These are phyloP conservation scores for Leishmania arabica DNA, from an alignment of 208 protist species.

Conservation along the genomic window DNA sequence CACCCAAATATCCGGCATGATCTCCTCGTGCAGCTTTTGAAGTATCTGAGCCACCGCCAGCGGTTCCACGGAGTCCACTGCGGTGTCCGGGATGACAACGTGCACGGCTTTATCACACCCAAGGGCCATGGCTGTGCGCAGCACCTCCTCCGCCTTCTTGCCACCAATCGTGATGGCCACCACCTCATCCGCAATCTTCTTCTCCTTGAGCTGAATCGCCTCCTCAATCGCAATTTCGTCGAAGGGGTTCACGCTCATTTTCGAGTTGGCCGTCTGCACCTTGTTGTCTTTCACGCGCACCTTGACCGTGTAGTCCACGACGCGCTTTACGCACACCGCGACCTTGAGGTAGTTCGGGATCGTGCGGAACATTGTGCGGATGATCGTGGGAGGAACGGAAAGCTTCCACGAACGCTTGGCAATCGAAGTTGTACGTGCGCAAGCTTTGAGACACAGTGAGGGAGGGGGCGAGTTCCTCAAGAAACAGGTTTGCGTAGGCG, in stretches of 20 bases:
- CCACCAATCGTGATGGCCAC: slow-evolving; percentile 94
- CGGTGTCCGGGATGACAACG: slow-evolving; percentile 76
- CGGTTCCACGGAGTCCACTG: slow-evolving; percentile 81
- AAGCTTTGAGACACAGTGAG: background rate
- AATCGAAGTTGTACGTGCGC: background rate
- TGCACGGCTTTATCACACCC: slow-evolving; percentile 96
- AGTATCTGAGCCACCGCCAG: slow-evolving; percentile 94
- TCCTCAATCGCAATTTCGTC: slow-evolving; percentile 97
- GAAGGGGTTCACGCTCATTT: slow-evolving; percentile 98
- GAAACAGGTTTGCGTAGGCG: background rate
- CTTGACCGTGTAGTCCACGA: slow-evolving; percentile 97
- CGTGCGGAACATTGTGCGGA: slow-evolving; percentile 47
- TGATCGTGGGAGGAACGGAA: background rate
- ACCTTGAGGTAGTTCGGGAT: slow-evolving; percentile 76
- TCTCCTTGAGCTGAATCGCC: slow-evolving; percentile 95
- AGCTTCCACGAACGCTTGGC: background rate
- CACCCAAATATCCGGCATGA: slow-evolving; percentile 90
- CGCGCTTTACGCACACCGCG: slow-evolving; percentile 96
- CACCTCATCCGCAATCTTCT: slow-evolving; percentile 88
- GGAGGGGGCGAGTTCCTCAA: background rate
- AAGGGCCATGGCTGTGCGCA: slow-evolving; percentile 95
- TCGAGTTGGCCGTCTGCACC: slow-evolving; percentile 94
- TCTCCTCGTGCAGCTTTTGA: slow-evolving; percentile 85
- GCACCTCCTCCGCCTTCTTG: slow-evolving; percentile 87
- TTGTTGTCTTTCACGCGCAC: slow-evolving; percentile 96